Percentiles rank a stretch among this genome's conserved stretches.
These are phyloP conservation scores for Trichoderma reesei DNA, from an alignment of 495 filamentous ascomycete genomes.

Conservation along the genomic window DNA sequence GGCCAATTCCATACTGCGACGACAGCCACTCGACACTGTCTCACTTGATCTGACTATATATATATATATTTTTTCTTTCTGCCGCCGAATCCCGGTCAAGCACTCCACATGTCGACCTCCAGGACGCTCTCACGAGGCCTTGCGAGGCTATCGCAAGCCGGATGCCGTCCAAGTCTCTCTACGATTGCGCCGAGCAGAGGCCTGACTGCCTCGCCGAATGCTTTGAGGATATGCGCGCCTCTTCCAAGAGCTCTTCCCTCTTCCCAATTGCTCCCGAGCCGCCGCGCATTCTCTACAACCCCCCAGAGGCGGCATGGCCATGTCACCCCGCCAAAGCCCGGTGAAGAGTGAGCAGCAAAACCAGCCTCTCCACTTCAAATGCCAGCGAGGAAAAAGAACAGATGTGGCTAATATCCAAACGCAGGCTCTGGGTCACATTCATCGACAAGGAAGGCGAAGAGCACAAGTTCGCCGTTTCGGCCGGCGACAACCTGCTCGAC, in stretches of 20 bases:
- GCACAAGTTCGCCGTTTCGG: slow-evolving; percentile 65
- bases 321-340: slow-evolving; percentile 71
- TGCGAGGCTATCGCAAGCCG: neutral
- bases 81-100: neutral
- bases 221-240: neutral
- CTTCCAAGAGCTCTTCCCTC: neutral
- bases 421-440: slow-evolving; percentile 80
- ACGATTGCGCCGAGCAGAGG: neutral
- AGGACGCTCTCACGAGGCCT: slow-evolving; percentile 6
- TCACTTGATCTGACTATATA: neutral
- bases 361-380: too few species aligned
- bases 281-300: slow-evolving; percentile 52
- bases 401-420: slow-evolving; percentile 3
- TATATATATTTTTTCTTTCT: too few species aligned
- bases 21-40: neutral
- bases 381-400: neutral
- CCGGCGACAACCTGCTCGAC: slow-evolving; percentile 86
- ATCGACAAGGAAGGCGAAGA: slow-evolving; percentile 82
- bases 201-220: neutral
- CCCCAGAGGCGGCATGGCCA: slow-evolving; percentile 59
- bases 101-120: slow-evolving; percentile 9
- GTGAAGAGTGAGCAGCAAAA: slow-evolving; percentile 68
- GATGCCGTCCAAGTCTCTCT: neutral
- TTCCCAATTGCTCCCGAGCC: slow-evolving; percentile 11
- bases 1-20: neutral